Conservation (phyloP, 2,329 filamentous ascomycete species). For the Fusarium setosum region DNA sequence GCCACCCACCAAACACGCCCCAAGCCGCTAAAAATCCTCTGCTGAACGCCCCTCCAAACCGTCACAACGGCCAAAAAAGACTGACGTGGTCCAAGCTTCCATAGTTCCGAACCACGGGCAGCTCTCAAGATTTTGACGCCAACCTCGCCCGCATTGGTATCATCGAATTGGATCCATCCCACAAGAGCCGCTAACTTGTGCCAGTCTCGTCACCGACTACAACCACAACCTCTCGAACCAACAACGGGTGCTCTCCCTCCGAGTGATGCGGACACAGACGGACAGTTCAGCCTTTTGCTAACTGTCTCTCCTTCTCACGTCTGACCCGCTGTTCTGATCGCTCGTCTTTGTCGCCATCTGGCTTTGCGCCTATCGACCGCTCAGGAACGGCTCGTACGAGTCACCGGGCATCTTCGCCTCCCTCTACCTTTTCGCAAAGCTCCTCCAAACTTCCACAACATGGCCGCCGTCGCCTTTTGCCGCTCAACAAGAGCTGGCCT, state of each 20-base stretch:
- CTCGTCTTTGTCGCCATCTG: slow-evolving; percentile 10
- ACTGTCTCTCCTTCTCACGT: slow-evolving; percentile 20
- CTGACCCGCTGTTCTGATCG: slow-evolving; percentile 8
- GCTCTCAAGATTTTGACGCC: slow-evolving; percentile 38
- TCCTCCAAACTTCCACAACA: slow-evolving; percentile 39
- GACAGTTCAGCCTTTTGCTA: slow-evolving; percentile 38
- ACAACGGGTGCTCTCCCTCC: slow-evolving; percentile 18
- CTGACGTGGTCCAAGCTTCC: slow-evolving; percentile 42
- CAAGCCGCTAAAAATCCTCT: slow-evolving; percentile 19
- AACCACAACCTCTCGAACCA: slow-evolving; percentile 9
- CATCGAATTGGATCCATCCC: slow-evolving; percentile 36
- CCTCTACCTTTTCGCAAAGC: slow-evolving; percentile 15
- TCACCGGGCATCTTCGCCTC: slow-evolving; percentile 24
- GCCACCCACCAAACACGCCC: slow-evolving; percentile 30
- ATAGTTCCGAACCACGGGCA: slow-evolving; percentile 7
- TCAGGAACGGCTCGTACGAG: slow-evolving; percentile 35
- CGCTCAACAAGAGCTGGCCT: slow-evolving; percentile 56
- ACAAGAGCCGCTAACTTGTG: slow-evolving; percentile 38
- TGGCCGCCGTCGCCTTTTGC: slow-evolving; percentile 57
- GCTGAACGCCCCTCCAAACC: slow-evolving; percentile 7
- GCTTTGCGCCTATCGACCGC: slow-evolving; percentile 35
- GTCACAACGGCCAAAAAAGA: slow-evolving; percentile 20
- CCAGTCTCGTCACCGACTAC: slow-evolving; percentile 34
- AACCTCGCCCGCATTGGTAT: slow-evolving; percentile 42
- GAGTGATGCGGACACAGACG: slow-evolving; percentile 39